phyloP scores from a whole-genome alignment of 108 stramenopile species.

The Cyclotella kingstonii region DNA sequence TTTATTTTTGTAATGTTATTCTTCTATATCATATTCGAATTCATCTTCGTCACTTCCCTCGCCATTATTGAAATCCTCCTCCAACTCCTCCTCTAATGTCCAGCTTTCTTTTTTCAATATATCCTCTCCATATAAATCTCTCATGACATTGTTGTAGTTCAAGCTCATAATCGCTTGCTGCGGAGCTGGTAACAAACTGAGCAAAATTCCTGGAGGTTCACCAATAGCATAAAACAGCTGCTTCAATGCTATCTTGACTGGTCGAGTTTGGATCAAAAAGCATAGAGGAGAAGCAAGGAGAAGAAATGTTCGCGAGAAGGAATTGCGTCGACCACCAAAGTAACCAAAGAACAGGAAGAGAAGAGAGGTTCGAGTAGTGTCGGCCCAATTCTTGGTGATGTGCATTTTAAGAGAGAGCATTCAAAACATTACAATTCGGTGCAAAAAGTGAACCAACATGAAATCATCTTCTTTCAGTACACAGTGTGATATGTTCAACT shows the following conservation, averaged over 20 bases:
- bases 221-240: slow-evolving; percentile 73
- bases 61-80: too few species aligned
- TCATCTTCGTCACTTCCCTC: too few species aligned
- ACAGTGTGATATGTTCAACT: neutral
- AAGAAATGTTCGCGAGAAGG: slow-evolving; percentile 55
- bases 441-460: neutral
- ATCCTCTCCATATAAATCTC: slow-evolving; percentile 47
- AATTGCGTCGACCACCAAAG: slow-evolving; percentile 78
- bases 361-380: slow-evolving; percentile 71
- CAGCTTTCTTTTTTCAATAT: slow-evolving; percentile 25
- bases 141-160: slow-evolving; percentile 40
- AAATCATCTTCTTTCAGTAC: neutral
- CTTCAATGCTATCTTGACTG: slow-evolving; percentile 74
- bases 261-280: slow-evolving; percentile 77
- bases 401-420: neutral
- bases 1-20: too few species aligned
- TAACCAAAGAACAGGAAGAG: slow-evolving; percentile 84
- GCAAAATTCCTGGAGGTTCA: slow-evolving; percentile 69
- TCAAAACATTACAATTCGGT: neutral
- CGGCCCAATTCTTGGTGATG: slow-evolving; percentile 55
- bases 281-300: slow-evolving; percentile 69
- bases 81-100: too few species aligned
- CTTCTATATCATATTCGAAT: too few species aligned
- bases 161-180: slow-evolving; percentile 82
- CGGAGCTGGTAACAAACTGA: slow-evolving; percentile 79